Percentiles rank a stretch among this genome's conserved stretches.
phyloP scores from a whole-genome alignment of 1,139 yeast species.

The Geotrichum klebahnii region DNA sequence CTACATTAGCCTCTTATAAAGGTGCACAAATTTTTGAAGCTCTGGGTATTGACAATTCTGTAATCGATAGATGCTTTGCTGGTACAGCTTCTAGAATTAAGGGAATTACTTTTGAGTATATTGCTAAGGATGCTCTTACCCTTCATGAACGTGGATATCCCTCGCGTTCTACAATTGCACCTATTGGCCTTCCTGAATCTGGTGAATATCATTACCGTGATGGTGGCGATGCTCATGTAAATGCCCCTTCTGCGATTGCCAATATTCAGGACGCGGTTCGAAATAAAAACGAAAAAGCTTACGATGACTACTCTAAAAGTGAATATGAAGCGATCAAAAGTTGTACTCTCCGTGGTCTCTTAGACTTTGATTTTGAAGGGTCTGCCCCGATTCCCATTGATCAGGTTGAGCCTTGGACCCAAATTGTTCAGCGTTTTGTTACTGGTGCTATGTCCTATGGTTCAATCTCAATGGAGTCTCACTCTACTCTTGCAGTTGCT shows the following conservation, averaged over 20 bases:
- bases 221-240: constrained; percentile 93
- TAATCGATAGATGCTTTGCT: constrained; percentile 89
- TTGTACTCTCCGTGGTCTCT: constrained; percentile 88
- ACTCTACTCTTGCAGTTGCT: constrained; percentile 94
- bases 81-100: constrained; percentile 96
- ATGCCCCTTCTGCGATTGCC: constrained; percentile 92
- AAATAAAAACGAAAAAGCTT: constrained; percentile 89
- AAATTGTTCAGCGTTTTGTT: constrained; percentile 91
- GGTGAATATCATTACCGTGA: constrained; percentile 99
- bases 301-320: constrained; percentile 80
- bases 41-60: constrained; percentile 89
- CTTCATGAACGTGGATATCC: constrained; percentile 93
- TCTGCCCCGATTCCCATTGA: constrained; percentile 81
- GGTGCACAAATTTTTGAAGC: constrained; percentile 99
- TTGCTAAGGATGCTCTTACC: constrained; percentile 94
- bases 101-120: constrained; percentile 91
- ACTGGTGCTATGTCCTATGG: constrained; percentile 99
- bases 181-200: constrained; percentile 79
- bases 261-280: constrained; percentile 94
- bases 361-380: constrained; percentile 77
- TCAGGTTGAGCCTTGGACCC: constrained; percentile 99
- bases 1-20: constrained; percentile 92
- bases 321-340: constrained; percentile 87
- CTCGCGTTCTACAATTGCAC: constrained; percentile 62
- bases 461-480: constrained; percentile 97